Base-by-base conservation (phyloP, 2,329 filamentous ascomycete species). In the Ophiocordyceps sinensis region DNA sequence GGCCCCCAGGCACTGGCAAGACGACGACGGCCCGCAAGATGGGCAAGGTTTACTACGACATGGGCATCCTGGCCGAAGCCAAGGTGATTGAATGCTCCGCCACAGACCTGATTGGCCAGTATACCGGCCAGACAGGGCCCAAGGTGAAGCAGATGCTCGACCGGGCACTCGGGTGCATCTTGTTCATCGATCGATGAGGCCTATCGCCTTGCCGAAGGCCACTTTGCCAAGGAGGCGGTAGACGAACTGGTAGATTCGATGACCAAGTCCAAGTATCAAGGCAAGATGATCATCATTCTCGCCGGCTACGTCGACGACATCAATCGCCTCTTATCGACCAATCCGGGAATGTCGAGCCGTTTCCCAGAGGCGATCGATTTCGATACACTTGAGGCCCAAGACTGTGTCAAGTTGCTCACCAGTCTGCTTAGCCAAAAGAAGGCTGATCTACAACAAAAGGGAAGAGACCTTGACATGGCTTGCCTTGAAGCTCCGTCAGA, bases 151-250 rank as follows among this genome's bases (percentile, higher is more conserved):
- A 51, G 1, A 56, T 72, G 0, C 58, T 86, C 0, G 76, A 84
- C 41, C 71, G 65, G 31, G 74, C 73, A 0, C 64, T 85, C 0
- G 81, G 82, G 0, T 73, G 71, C 19, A 75, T 86, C 0, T 64
- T 87, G 0, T 79, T 86, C 45, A 71, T 87, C 8, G 82, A 71
- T 87, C 8, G 82, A 86, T 42, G 80, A 85, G 52, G 81, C 81
- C 0, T 85, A 85, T 47, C 68, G 79, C 0, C 67, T 85, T 1
- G 47, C 48, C 0, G 68, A 73, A 1, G 74, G 73, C 0, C 50
- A 52, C 0, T 85, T 75, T 47, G 77, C 73, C 0, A 68, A 71
- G 36, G 71, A 75, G 44, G 71, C 71, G 0, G 56, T 73, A 3
- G 70, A 73, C 36, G 71, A 75, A 50, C 51, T 75, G 0, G 67